phyloP scores from a whole-genome alignment of 177 flowering plant species.

The Vitis hybrid region DNA sequence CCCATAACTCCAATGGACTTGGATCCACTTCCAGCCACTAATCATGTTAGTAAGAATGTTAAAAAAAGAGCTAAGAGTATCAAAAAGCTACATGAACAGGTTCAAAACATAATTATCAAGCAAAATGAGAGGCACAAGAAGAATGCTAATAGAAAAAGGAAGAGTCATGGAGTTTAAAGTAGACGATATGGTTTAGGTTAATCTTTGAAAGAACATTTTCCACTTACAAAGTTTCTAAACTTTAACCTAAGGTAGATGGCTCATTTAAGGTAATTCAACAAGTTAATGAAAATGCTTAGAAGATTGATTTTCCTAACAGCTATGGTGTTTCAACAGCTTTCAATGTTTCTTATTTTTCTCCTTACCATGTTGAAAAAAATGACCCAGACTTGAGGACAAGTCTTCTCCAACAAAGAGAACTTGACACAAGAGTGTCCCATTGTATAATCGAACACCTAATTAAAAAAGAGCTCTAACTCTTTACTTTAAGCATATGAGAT shows the following conservation, averaged over 20 bases:
- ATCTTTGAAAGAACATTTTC: conserved; percentile 7
- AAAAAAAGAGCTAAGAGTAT: background rate
- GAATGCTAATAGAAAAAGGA: background rate
- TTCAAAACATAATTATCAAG: background rate
- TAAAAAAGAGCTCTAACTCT: too few relatives aligned
- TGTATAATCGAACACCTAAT: too few relatives aligned
- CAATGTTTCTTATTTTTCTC: background rate
- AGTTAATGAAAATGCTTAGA: background rate
- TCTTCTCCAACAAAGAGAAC: conserved; percentile 1
- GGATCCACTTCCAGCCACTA: background rate
- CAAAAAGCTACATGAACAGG: background rate
- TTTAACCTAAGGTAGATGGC: background rate
- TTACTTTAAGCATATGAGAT: too few relatives aligned
- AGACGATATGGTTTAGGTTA: conserved; percentile 4
- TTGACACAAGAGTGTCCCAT: too few relatives aligned
- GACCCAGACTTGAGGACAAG: background rate
- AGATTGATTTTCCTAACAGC: background rate
- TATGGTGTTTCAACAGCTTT: background rate
- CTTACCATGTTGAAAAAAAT: background rate
- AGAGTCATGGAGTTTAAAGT: background rate
- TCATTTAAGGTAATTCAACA: background rate
- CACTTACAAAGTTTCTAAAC: background rate
- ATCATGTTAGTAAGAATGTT: background rate
- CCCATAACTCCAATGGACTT: background rate
- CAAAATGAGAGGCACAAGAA: background rate